Base-by-base conservation (phyloP, 148 eudicot genomes). In the Rhododendron ovatum region DNA sequence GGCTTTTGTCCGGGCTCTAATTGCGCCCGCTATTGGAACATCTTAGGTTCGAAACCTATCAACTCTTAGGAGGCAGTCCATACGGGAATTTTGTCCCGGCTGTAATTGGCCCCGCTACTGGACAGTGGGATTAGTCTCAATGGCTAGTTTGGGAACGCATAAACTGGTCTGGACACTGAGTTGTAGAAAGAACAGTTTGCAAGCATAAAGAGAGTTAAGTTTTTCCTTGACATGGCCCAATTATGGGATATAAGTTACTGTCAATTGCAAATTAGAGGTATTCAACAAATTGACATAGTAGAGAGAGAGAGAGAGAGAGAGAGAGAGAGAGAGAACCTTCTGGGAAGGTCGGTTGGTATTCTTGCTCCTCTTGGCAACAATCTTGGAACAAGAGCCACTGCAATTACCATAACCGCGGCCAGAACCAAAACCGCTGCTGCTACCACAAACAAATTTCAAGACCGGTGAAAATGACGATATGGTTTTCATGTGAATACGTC, bases 331-430 rank as follows among this genome's bases (percentile, higher is more conserved):
- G 45, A 20, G 69, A 7, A 88, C 93, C 91, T 91, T 85, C 69
- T 88, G 63, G 41, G 92, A 82, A 74, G 88, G 74, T 8, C 93
- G 84, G 59, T 89, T 86, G 79, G 92, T 81, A 79, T 83, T 89
- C 53, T 89, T 92, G 79, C 91, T 88, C 90, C 89, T 93, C 83
- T 87, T 88, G 80, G 94, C 92, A 67, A 93, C 88, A 90, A 92
- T 89, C 84, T 86, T 91, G 82, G 85, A 86, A 71, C 88, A 87
- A 84, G 77, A 87, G 65, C 30, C 63, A 43, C 26, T 28, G 69
- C 78, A 83, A 79, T 17, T 14, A 3, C 26, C 77, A 69, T 47
- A 69, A 13, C 85, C 76, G 8, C n/a, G 39, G 67, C 17, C 12
- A 65, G 55, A 83, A 17, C 85, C 22, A 61, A 24, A n/a, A 24